Evolutionary conservation across 2,329 filamentous ascomycete species (phyloP), one percentile per base, ranked within the genome.

Genomic region (Talaromyces albobiverticillius): DNA sequence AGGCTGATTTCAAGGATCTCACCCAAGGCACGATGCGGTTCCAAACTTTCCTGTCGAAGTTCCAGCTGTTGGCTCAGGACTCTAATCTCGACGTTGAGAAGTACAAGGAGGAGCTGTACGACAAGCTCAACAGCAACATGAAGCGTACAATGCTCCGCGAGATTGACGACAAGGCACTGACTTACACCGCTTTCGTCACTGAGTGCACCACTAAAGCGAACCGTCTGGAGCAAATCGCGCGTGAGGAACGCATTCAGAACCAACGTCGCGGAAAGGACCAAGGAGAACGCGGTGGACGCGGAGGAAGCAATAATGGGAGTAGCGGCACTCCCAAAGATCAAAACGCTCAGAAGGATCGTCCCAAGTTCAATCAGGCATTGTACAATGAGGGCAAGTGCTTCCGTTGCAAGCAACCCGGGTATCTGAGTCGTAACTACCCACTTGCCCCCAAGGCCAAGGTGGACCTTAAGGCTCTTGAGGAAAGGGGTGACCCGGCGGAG

Each of bases 31-130:
- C 9, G n/a, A 40, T 18, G 2, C 3, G 25, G 4, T 55, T 36
- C 26, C 46, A 55, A 9, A 13, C 22, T 3, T 51, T 55, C 40
- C 18, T 55, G 26, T 32, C 53, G 3, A 22, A 46, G 3, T 55
- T 55, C 20, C 8, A 34, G 2, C 16, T 45, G 10, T 13, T 45
- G 3, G 53, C 53, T 14, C 36, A 25, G 6, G 53, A 55, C 8
- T 25, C 53, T 2, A 8, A 26, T 1, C 7, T 51, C 13, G n/a
- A 16, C 2, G 2, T 3, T 1, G 9, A n/a, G 0, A 2, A 26
- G 3, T 53, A 26, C 22, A 53, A 40, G 42, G 51, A 53, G 7
- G 51, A 53, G 31, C n/a, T 53, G 13, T 53, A 40, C 23, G 4
- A 53, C 2, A 23, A 26, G 13, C 10, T 53, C 3, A 3, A 2